These are phyloP conservation scores for Trypanosoma melophagium DNA, from an alignment of 208 protist genomes.

Conservation along the genomic window DNA sequence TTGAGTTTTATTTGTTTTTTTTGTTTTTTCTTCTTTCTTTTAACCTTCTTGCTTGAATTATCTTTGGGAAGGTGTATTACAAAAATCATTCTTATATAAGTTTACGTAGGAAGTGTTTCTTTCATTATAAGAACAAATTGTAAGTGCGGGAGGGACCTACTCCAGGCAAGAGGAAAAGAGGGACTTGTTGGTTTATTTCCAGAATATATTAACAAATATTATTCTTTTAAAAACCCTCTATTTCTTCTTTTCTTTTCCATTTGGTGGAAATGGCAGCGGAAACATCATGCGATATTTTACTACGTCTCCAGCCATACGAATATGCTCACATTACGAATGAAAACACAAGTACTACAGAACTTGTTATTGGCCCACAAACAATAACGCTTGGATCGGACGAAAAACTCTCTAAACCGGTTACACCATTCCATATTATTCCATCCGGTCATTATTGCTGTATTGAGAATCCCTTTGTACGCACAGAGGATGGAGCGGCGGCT, in stretches of 20 bases:
- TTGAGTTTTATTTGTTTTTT: not conserved
- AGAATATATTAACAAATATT: too few species aligned
- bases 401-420: conserved; percentile 32
- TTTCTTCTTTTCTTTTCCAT: not conserved
- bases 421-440: conserved; percentile 58
- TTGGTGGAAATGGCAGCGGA: conserved; percentile 2
- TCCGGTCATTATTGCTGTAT: conserved; percentile 55
- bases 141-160: not conserved
- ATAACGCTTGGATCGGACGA: conserved; percentile 54
- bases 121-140: not conserved
- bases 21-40: not conserved
- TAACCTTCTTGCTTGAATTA: too few species aligned
- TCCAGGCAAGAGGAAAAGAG: not conserved
- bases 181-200: not conserved
- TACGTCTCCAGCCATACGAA: conserved; percentile 58
- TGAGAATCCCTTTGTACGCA: conserved; percentile 50
- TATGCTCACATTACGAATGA: conserved; percentile 79
- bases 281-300: conserved; percentile 13
- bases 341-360: conserved; percentile 56
- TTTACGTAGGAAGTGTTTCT: not conserved
- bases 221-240: too few species aligned
- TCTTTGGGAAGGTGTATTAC: too few species aligned
- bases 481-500: conserved; percentile 27
- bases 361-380: conserved; percentile 60
- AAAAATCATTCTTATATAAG: too few species aligned